Evolutionary conservation across 1,284 basidiomycete genomes (phyloP).

Genomic region (Trametes sp.): DNA sequence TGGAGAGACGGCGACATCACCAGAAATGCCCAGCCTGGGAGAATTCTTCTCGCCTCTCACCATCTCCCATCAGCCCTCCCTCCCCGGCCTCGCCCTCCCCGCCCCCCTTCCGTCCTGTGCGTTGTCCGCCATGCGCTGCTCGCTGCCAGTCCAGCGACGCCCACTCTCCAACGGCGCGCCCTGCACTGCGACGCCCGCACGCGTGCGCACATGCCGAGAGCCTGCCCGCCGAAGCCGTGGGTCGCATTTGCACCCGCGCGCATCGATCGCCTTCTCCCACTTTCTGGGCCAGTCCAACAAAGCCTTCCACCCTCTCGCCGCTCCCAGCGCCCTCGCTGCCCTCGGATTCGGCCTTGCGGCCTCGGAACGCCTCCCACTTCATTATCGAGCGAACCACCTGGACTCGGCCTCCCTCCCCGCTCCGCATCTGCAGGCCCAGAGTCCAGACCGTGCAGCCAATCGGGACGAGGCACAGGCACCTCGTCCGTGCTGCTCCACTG

Average conservation of each 20-base stretch:
- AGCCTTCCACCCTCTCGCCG: neutral
- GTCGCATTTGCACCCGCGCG: constrained; percentile 6
- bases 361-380: constrained; percentile 11
- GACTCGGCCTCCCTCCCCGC: neutral
- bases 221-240: constrained; percentile 10
- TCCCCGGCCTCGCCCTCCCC: neutral
- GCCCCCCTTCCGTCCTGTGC: neutral
- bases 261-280: constrained; percentile 21
- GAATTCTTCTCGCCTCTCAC: constrained; percentile 14
- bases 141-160: no score
- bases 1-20: constrained; percentile 37
- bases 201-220: constrained; percentile 9
- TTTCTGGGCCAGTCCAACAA: constrained; percentile 9
- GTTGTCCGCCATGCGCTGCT: constrained; percentile 1
- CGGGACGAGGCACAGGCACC: constrained; percentile 25
- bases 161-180: no score
- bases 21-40: constrained; percentile 35
- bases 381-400: neutral
- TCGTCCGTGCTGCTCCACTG: constrained; percentile 6
- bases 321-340: neutral
- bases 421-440: neutral
- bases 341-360: neutral
- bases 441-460: constrained; percentile 19
- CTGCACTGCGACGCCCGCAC: neutral
- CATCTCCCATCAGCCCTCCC: constrained; percentile 13